Conservation (phyloP, 805 yeast species). For the Saccharomycopsis malanga region DNA sequence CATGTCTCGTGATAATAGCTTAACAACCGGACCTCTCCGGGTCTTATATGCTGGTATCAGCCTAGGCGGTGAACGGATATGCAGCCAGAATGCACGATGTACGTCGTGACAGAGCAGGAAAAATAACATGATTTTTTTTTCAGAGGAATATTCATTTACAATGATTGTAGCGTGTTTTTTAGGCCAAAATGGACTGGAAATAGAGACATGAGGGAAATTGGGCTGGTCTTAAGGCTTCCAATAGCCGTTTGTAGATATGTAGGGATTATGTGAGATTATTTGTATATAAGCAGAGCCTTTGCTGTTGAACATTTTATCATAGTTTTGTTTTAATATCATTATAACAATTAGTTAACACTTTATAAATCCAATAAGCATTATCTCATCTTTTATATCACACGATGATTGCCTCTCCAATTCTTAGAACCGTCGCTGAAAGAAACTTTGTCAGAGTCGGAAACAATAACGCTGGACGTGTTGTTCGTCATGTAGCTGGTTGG, state of each 20-base stretch:
- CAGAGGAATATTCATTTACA: background rate
- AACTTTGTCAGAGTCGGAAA: constrained; percentile 18
- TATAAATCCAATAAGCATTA: too few species aligned
- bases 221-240: background rate
- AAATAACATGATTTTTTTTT: constrained; percentile 1
- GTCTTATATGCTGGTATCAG: too few species aligned
- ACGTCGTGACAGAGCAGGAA: too few species aligned
- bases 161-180: too few species aligned
- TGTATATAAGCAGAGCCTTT: background rate
- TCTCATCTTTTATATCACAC: background rate
- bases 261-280: background rate
- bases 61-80: background rate
- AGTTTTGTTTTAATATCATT: too few species aligned
- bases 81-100: background rate
- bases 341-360: too few species aligned
- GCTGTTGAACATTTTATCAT: too few species aligned
- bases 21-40: too few species aligned
- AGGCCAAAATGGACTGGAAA: background rate
- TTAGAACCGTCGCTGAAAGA: constrained; percentile 18
- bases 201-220: too few species aligned
- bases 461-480: constrained; percentile 12
- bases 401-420: constrained; percentile 20
- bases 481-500: constrained; percentile 17
- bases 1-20: too few species aligned
- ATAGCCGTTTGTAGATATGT: background rate